These are phyloP conservation scores for Candida chilensis DNA, from an alignment of 805 yeast species.

Conservation along the genomic window DNA sequence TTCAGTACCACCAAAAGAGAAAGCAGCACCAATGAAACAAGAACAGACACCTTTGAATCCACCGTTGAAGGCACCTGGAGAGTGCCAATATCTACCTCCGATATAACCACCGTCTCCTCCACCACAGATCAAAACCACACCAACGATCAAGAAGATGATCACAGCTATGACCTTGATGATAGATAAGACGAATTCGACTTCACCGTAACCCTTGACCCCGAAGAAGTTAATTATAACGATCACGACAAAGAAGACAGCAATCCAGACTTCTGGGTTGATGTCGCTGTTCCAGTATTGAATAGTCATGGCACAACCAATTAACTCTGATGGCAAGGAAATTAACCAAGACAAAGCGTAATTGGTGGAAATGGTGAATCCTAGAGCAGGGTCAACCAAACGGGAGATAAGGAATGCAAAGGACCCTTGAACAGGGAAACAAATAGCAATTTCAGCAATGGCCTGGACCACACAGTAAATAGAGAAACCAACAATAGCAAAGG, in stretches of 20 bases:
- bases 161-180: slow-evolving; percentile 39
- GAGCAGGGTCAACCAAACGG: slow-evolving; percentile 45
- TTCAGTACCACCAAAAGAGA: slow-evolving; percentile 30
- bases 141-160: slow-evolving; percentile 35
- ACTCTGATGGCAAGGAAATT: slow-evolving; percentile 47
- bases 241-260: slow-evolving; percentile 39
- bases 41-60: slow-evolving; percentile 33
- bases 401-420: slow-evolving; percentile 40
- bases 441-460: slow-evolving; percentile 43
- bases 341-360: slow-evolving; percentile 50
- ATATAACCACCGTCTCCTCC: slow-evolving; percentile 45
- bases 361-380: slow-evolving; percentile 45
- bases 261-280: slow-evolving; percentile 56
- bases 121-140: slow-evolving; percentile 40
- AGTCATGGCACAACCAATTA: slow-evolving; percentile 52
- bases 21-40: slow-evolving; percentile 30
- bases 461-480: slow-evolving; percentile 16
- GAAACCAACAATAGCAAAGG: slow-evolving; percentile 13
- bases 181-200: slow-evolving; percentile 43
- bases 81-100: slow-evolving; percentile 41
- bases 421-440: slow-evolving; percentile 44
- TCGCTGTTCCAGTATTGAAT: slow-evolving; percentile 43
- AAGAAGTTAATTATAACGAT: slow-evolving; percentile 40
- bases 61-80: slow-evolving; percentile 46
- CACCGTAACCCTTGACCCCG: slow-evolving; percentile 49